Percentiles rank a stretch among this genome's conserved stretches.
These are phyloP conservation scores for cucumber (Cucumis sativus) DNA, from an alignment of 306 rosid species.

Conservation along the genomic window Cucumber_9930_V3 NC_026657.2:31287001-31287500, in stretches of 20 bases:
- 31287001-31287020: slow-evolving; percentile 72
- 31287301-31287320: slow-evolving; percentile 83
- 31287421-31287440: slow-evolving; percentile 49
- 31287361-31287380: slow-evolving; percentile 47
- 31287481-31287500: slow-evolving; percentile 65
- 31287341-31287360: slow-evolving; percentile 49
- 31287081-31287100: slow-evolving; percentile 27
- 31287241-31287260: slow-evolving; percentile 82
- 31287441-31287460: slow-evolving; percentile 47
- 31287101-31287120: neutral
- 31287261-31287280: slow-evolving; percentile 71
- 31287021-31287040: slow-evolving; percentile 36
- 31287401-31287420: slow-evolving; percentile 65
- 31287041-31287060: slow-evolving; percentile 21
- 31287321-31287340: slow-evolving; percentile 93
- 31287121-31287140: slow-evolving; percentile 2
- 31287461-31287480: slow-evolving; percentile 58
- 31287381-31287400: slow-evolving; percentile 63
- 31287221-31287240: slow-evolving; percentile 56
- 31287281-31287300: slow-evolving; percentile 58
- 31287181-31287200: slow-evolving; percentile 67
- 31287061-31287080: slow-evolving; percentile 10
- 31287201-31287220: slow-evolving; percentile 70
- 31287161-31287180: slow-evolving; percentile 46
- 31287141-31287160: neutral